phyloP scores from a whole-genome alignment of 1,284 basidiomycete species.

The Cryptococcus sp. region DNA sequence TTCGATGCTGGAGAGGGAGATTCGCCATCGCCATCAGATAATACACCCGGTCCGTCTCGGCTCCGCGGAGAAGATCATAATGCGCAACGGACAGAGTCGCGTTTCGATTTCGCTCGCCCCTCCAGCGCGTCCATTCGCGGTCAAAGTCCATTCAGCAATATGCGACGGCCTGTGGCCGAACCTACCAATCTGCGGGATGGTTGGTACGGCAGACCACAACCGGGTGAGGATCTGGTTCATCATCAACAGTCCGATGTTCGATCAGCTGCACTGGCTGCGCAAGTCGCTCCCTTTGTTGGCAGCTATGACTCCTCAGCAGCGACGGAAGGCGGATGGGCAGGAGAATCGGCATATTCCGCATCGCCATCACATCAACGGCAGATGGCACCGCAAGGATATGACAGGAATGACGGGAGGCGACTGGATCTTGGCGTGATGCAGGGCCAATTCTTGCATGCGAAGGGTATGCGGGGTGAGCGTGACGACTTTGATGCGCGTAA shows the following conservation, averaged over 20 bases:
- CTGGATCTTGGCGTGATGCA: slow-evolving; percentile 13
- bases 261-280: slow-evolving; percentile 16
- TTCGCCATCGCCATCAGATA: slow-evolving; percentile 15
- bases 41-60: slow-evolving; percentile 17
- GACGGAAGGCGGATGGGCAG: slow-evolving; percentile 11
- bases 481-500: slow-evolving; percentile 23
- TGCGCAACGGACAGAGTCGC: slow-evolving; percentile 65
- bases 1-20: slow-evolving; percentile 26
- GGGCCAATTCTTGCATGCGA: slow-evolving; percentile 13
- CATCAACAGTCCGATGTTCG: slow-evolving; percentile 11
- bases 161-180: slow-evolving; percentile 16
- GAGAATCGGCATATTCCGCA: slow-evolving; percentile 13
- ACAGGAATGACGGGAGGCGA: slow-evolving; percentile 6
- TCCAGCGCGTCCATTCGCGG: slow-evolving; percentile 32
- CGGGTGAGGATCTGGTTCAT: background rate
- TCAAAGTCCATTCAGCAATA: slow-evolving; percentile 32
- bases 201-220: slow-evolving; percentile 14
- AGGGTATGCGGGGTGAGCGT: slow-evolving; percentile 16
- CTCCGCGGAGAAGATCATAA: slow-evolving; percentile 61
- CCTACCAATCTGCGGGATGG: slow-evolving; percentile 14
- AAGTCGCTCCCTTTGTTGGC: slow-evolving; percentile 19
- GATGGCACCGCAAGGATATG: slow-evolving; percentile 1
- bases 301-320: slow-evolving; percentile 18
- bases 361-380: slow-evolving; percentile 20
- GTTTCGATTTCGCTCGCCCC: slow-evolving; percentile 79